These are phyloP conservation scores for Isochrysis galbana DNA, from an alignment of 78 protist species.

Conservation along the genomic window DNA sequence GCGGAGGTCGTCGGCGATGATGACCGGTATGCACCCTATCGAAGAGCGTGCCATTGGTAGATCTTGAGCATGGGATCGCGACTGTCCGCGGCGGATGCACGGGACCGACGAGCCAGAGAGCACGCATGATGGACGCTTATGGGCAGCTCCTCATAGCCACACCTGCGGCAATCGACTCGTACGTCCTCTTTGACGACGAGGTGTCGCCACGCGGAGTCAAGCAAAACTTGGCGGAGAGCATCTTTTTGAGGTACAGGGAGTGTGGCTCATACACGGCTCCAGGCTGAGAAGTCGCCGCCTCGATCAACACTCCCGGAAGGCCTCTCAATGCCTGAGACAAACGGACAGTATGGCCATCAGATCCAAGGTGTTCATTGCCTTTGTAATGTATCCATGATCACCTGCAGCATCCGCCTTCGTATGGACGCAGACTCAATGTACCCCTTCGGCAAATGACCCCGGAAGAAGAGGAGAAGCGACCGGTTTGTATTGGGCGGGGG, in stretches of 20 bases:
- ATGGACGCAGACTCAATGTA: background rate
- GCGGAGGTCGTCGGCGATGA: background rate
- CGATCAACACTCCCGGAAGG: background rate
- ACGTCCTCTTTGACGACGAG: background rate
- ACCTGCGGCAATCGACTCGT: conserved; percentile 13
- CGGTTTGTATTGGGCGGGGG: background rate
- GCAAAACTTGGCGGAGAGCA: background rate
- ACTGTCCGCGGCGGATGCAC: too few relatives aligned
- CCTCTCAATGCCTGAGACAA: too few relatives aligned
- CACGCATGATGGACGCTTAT: too few relatives aligned
- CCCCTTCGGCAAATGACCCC: background rate
- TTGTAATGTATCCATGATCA: too few relatives aligned
- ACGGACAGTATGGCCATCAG: too few relatives aligned
- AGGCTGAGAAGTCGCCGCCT: background rate
- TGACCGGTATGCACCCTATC: too few relatives aligned
- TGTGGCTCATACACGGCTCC: background rate
- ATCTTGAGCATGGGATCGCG: too few relatives aligned
- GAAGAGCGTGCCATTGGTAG: too few relatives aligned
- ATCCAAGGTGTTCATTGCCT: too few relatives aligned
- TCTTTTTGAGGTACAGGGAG: background rate
- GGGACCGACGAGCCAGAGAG: too few relatives aligned
- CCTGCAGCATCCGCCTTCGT: background rate
- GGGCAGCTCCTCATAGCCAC: too few relatives aligned
- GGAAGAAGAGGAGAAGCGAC: background rate
- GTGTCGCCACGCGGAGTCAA: background rate